Base-by-base conservation (phyloP, 2,329 filamentous ascomycete species). In the Elsinoe perseae region DNA sequence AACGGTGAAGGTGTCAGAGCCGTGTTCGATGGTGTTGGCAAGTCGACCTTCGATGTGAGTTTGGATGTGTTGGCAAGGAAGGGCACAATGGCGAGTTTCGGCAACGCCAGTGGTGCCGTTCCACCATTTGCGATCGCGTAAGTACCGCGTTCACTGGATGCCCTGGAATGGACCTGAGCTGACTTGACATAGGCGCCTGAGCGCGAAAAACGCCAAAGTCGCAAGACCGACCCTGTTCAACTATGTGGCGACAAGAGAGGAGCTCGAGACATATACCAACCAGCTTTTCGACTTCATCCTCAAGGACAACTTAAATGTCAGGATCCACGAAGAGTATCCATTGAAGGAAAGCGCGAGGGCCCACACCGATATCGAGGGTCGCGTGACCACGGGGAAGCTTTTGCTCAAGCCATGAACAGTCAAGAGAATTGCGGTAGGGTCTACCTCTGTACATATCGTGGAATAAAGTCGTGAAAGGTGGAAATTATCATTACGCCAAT, bases 21-120 rank as follows among this genome's bases (percentile, higher is more conserved):
- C 8, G 85, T 95, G 25, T 95, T 89, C 67, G 90, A 95, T 68
- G 87, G 87, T 4, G 88, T 95, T 2, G 91, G 90, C 10, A 89
- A 89, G 73, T 78, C 79, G 50, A 95, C 91, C 0, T 95, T 93
- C 72, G 88, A 95, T 63, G 77, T 81, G 18, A 86, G 85, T 64
- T 69, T 95, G 61, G 82, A 90, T 61, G 80, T 83, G 63, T 77
- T 92, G 55, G 86, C 84, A 62, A 71, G 84, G 61, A 95, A 95
- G 75, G 91, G 89, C 4, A 85, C 78, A 1, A 72, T 95, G 64
- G 78, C 89, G 23, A 85, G 82, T 50, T 95, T 91, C 72, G 89
- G 89, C 2, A 95, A 95, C 71, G 86, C 88, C 6, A 80, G 83
- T 70, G 91, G 90, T 4, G 79, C 86, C 2, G 86, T 93, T 1